These are phyloP conservation scores for Microdochium bolleyi DNA, from an alignment of 2,329 filamentous ascomycete genomes.

Conservation along the genomic window DNA sequence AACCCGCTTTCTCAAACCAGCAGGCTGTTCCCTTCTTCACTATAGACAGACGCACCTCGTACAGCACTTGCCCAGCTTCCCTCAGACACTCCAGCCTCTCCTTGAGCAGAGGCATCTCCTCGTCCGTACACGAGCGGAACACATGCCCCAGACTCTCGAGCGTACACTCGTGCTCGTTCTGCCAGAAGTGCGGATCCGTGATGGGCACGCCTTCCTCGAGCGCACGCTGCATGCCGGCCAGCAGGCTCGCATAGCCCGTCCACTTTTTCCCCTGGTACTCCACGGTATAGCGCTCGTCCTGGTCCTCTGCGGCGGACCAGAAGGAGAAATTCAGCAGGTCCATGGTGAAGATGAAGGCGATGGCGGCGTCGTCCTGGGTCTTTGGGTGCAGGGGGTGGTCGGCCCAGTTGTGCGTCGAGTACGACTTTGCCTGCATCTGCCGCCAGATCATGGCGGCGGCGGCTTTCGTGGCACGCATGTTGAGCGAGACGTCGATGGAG, in stretches of 20 bases:
- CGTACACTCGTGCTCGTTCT: slow-evolving; percentile 66
- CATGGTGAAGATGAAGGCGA: slow-evolving; percentile 96
- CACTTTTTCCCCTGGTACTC: slow-evolving; percentile 74
- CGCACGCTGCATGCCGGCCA: slow-evolving; percentile 78
- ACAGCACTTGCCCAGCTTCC: slow-evolving; percentile 74
- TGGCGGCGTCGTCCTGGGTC: slow-evolving; percentile 66
- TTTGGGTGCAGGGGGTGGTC: slow-evolving; percentile 87
- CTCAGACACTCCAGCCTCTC: slow-evolving; percentile 72
- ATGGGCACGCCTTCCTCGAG: slow-evolving; percentile 92
- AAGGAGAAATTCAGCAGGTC: slow-evolving; percentile 96
- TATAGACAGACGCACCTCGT: slow-evolving; percentile 54
- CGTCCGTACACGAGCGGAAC: slow-evolving; percentile 79
- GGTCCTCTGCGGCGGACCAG: slow-evolving; percentile 68
- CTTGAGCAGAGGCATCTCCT: slow-evolving; percentile 76
- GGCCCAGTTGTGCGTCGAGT: slow-evolving; percentile 80
- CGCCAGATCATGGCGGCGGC: slow-evolving; percentile 73
- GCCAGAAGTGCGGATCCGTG: slow-evolving; percentile 82
- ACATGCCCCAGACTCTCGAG: slow-evolving; percentile 66
- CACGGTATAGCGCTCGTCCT: slow-evolving; percentile 66
- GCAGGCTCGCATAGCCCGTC: slow-evolving; percentile 94
- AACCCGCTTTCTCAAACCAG: no score
- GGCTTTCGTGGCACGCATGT: slow-evolving; percentile 72
- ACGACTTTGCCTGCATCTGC: slow-evolving; percentile 76
- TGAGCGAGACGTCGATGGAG: slow-evolving; percentile 83
- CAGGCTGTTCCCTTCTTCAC: not conserved